phyloP scores from a whole-genome alignment of 2,329 filamentous ascomycete genomes.

The Talaromyces sp. region DNA sequence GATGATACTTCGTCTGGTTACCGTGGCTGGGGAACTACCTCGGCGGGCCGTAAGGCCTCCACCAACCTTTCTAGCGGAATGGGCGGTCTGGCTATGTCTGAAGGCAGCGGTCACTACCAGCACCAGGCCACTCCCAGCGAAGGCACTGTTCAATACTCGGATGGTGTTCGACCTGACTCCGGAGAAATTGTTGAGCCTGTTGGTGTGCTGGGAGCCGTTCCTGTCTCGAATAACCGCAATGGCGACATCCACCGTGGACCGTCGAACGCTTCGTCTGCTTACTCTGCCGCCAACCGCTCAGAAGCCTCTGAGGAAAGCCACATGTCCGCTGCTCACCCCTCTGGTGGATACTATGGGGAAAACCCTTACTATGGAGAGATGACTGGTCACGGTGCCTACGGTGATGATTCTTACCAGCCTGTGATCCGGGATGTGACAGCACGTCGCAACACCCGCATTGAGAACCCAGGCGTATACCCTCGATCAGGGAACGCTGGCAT shows the following conservation, averaged over 20 bases:
- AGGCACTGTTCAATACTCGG: slow-evolving; percentile 62
- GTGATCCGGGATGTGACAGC: slow-evolving; percentile 93
- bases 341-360: slow-evolving; percentile 57
- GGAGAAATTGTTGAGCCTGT: slow-evolving; percentile 67
- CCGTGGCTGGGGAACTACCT: slow-evolving; percentile 87
- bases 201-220: slow-evolving; percentile 72
- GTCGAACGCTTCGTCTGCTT: slow-evolving; percentile 94
- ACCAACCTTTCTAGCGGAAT: slow-evolving; percentile 82
- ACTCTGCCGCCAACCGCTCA: slow-evolving; percentile 79
- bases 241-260: slow-evolving; percentile 81
- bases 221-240: slow-evolving; percentile 66
- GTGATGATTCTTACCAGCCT: slow-evolving; percentile 65
- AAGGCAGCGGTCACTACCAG: slow-evolving; percentile 61
- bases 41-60: slow-evolving; percentile 78
- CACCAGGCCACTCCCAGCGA: slow-evolving; percentile 65
- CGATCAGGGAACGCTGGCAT: slow-evolving; percentile 91
- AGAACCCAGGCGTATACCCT: slow-evolving; percentile 84
- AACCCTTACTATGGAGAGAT: slow-evolving; percentile 58
- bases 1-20: slow-evolving; percentile 75
- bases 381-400: slow-evolving; percentile 55
- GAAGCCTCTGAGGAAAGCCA: slow-evolving; percentile 61
- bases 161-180: slow-evolving; percentile 59
- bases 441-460: slow-evolving; percentile 89
- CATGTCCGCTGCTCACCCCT: slow-evolving; percentile 48
- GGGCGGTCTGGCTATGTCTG: slow-evolving; percentile 66